These are phyloP conservation scores for Rosa multiflora DNA, from an alignment of 306 rosid species.

Conservation along the genomic window DNA sequence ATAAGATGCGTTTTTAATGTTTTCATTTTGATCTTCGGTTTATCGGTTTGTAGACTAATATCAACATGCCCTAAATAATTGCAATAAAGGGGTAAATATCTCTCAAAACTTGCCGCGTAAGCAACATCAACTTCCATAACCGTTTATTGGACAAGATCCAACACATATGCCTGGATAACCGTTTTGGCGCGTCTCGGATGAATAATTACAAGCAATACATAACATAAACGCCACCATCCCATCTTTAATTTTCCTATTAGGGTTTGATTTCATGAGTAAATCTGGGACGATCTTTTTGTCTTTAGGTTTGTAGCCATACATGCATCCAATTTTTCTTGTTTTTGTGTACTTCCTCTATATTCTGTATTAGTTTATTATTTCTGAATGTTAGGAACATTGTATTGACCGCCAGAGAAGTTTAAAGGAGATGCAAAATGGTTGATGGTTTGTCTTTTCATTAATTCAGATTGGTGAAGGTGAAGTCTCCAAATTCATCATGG, in stretches of 20 bases:
- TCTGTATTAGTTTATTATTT: not conserved
- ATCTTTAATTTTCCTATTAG: not conserved
- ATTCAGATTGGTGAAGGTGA: conserved; percentile 29
- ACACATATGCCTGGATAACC: conserved; percentile 23
- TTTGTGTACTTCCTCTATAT: not conserved
- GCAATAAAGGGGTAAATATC: not conserved
- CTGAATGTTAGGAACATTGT: not conserved
- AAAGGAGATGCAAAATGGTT: not conserved
- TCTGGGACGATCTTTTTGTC: not conserved
- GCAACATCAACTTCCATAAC: conserved; percentile 30
- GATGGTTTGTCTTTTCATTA: not conserved
- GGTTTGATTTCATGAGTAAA: not conserved
- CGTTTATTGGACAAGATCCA: conserved; percentile 35
- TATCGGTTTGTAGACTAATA: no score
- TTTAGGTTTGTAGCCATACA: not conserved
- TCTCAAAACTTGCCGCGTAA: not conserved
- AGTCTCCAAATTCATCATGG: conserved; percentile 14
- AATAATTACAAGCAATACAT: not conserved
- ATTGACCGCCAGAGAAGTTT: not conserved
- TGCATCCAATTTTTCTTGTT: not conserved
- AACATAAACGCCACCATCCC: not conserved
- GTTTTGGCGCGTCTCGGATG: conserved; percentile 31
- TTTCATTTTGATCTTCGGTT: no score
- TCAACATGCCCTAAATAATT: no score
- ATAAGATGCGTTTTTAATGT: no score